Conservation (phyloP, 176 grass and related monocot genomes). For the Hyparrhenia diplandra region DNA sequence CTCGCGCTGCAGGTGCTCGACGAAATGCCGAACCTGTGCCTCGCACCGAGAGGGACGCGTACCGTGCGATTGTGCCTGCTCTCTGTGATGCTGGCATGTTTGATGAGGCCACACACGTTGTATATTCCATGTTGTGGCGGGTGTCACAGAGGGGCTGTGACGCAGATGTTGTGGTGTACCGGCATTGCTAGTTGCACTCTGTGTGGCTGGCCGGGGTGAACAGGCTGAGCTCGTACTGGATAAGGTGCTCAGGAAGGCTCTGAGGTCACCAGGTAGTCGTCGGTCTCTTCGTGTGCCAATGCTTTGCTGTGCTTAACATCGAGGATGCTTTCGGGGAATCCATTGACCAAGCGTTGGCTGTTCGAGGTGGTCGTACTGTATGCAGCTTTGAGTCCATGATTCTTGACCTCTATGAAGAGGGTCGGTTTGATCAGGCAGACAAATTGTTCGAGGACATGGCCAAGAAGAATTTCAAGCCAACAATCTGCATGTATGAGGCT, state of each 20-base stretch:
- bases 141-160: constrained; percentile 63
- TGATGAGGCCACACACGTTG: constrained; percentile 69
- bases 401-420: too few relatives aligned
- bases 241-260: constrained; percentile 70
- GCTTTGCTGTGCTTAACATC: constrained; percentile 40
- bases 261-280: constrained; percentile 44
- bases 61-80: constrained; percentile 46
- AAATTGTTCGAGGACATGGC: too few relatives aligned
- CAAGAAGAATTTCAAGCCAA: too few relatives aligned
- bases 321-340: constrained; percentile 59
- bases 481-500: too few relatives aligned
- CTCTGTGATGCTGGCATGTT: constrained; percentile 63
- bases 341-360: constrained; percentile 50
- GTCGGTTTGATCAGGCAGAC: too few relatives aligned
- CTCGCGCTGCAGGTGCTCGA: constrained; percentile 60
- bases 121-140: constrained; percentile 74
- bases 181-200: constrained; percentile 62
- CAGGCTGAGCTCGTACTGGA: constrained; percentile 63
- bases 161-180: constrained; percentile 52
- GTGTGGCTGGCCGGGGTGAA: constrained; percentile 33
- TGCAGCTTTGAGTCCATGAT: too few relatives aligned
- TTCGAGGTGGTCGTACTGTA: constrained; percentile 49
- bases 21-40: constrained; percentile 54
- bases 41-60: constrained; percentile 43
- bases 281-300: constrained; percentile 57